Evolutionary conservation across 805 yeast genomes (phyloP).

Genomic region (Brettanomyces naardenensis): DNA sequence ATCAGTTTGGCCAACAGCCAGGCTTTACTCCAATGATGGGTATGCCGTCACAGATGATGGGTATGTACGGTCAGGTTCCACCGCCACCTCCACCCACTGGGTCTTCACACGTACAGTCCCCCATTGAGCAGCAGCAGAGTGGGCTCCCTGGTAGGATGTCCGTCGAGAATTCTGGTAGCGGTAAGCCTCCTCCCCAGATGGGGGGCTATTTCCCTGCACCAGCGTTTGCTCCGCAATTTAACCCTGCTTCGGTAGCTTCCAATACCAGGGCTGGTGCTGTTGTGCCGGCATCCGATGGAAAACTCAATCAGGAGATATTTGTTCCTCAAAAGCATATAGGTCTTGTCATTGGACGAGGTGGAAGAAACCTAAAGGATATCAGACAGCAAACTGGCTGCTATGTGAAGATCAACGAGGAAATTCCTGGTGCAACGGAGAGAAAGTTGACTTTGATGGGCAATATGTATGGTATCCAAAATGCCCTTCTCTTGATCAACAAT

Average conservation of each 20-base stretch:
- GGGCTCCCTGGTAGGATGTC: not conserved
- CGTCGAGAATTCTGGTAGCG: not conserved
- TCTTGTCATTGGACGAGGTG: conserved; percentile 79
- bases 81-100: conserved; percentile 4
- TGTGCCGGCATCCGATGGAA: conserved; percentile 30
- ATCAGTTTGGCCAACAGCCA: conserved; percentile 8
- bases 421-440: conserved; percentile 50
- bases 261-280: conserved; percentile 12
- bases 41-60: conserved; percentile 21
- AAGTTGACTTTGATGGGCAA: conserved; percentile 63
- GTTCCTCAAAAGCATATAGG: conserved; percentile 79
- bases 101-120: not conserved
- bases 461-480: conserved; percentile 60
- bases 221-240: conserved; percentile 2
- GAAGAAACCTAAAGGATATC: conserved; percentile 71
- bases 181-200: not conserved
- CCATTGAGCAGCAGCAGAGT: conserved; percentile 5
- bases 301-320: conserved; percentile 58
- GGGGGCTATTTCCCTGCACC: not conserved
- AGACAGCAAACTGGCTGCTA: conserved; percentile 69
- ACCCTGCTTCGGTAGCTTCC: conserved; percentile 3
- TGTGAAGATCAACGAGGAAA: conserved; percentile 57
- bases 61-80: conserved; percentile 16
- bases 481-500: conserved; percentile 63
- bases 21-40: conserved; percentile 19